A percentile compares a stretch with the other conserved stretches of the same genome.
These are phyloP conservation scores for Boletus rex-veris DNA, from an alignment of 768 basidiomycete genomes.

Conservation along the genomic window DNA sequence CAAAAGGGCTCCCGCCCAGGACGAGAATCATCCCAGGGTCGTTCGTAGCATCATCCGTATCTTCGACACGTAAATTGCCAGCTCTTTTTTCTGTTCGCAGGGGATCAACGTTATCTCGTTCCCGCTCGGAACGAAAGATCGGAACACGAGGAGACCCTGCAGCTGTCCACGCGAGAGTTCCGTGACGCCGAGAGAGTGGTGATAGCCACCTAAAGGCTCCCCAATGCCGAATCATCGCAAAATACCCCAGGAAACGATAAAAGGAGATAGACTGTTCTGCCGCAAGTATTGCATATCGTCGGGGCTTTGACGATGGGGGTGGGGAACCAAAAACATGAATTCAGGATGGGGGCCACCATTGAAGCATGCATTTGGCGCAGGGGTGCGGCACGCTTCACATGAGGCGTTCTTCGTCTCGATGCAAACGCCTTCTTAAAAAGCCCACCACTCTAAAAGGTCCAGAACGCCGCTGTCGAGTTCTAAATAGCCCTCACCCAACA, in stretches of 20 bases:
- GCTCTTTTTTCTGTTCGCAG: not conserved
- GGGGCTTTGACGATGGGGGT: constrained; percentile 10
- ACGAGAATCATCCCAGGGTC: not conserved
- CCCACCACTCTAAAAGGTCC: constrained; percentile 9
- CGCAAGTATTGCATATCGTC: constrained; percentile 1
- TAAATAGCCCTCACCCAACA: constrained; percentile 14
- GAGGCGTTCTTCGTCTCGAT: constrained; percentile 25
- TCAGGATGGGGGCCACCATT: constrained; percentile 9
- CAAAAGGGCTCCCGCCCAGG: not conserved
- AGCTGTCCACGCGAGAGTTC: constrained; percentile 19
- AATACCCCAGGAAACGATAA: constrained; percentile 1
- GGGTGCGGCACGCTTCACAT: constrained; percentile 31
- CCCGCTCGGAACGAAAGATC: constrained; percentile 5
- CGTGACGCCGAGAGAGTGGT: constrained; percentile 21
- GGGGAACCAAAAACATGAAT: constrained; percentile 10
- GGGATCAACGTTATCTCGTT: constrained; percentile 6
- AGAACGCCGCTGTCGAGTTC: constrained; percentile 22
- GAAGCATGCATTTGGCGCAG: constrained; percentile 19
- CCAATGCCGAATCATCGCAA: not conserved
- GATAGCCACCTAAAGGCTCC: constrained; percentile 5
- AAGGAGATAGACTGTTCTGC: constrained; percentile 4
- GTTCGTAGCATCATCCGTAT: not conserved
- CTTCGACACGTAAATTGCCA: constrained; percentile 19
- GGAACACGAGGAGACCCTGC: constrained; percentile 27
- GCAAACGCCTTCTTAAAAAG: constrained; percentile 19